Evolutionary conservation across 768 basidiomycete genomes (phyloP).

Genomic region (Tubosaeta brunneosetosa): DNA sequence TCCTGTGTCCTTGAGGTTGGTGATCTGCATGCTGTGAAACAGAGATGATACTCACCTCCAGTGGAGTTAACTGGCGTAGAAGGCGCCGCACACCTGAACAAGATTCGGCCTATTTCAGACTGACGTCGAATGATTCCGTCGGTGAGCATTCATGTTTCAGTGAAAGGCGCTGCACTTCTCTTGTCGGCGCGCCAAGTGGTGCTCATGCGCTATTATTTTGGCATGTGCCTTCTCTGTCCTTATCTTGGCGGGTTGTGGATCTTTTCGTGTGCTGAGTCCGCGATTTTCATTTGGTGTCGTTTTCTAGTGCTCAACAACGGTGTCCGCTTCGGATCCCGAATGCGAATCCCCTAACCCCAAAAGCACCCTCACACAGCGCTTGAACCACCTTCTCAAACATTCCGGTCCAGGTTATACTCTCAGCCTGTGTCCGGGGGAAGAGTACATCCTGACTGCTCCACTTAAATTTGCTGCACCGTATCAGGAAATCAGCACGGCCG

Average conservation of each 20-base stretch:
- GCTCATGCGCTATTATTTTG: background rate
- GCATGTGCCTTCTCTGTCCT: background rate
- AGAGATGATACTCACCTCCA: background rate
- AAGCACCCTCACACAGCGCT: conserved; percentile 58
- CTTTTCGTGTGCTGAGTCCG: too few species aligned
- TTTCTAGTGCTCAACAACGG: background rate
- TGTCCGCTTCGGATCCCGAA: background rate
- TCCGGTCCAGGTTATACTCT: conserved; percentile 66
- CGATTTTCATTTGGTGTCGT: background rate
- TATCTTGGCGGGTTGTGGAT: background rate
- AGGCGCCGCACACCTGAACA: too few species aligned
- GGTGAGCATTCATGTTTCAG: background rate
- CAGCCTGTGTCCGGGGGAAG: conserved; percentile 55
- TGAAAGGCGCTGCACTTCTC: background rate
- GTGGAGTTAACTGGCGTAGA: too few species aligned
- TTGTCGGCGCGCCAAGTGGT: background rate
- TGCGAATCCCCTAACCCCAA: conserved; percentile 48
- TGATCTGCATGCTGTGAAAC: background rate
- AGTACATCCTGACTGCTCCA: conserved; percentile 62
- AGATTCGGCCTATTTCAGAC: background rate
- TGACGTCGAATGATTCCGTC: background rate
- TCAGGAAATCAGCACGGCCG: conserved; percentile 79
- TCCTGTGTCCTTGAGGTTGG: background rate
- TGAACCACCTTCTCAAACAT: conserved; percentile 60
- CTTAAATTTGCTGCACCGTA: conserved; percentile 60